Percentiles rank a stretch among this genome's conserved stretches.
phyloP scores from a whole-genome alignment of 176 grass and related monocot genomes.

The Secale cereale region DNA sequence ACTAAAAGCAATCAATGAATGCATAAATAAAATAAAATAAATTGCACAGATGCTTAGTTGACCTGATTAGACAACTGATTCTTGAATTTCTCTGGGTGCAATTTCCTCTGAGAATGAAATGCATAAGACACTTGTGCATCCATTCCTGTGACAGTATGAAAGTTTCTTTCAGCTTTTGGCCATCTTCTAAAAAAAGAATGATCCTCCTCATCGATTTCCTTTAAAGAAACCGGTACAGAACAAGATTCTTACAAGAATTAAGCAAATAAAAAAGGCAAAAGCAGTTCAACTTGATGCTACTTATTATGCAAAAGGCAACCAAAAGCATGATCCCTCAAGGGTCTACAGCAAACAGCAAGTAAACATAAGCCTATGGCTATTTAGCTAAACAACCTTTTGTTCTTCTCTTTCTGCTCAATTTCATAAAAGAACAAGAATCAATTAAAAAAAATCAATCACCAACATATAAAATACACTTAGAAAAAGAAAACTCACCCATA shows the following conservation, averaged over 20 bases:
- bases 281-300: neutral
- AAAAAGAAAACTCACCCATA: slow-evolving; percentile 77
- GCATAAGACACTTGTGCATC: slow-evolving; percentile 94
- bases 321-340: no score
- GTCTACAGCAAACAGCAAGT: neutral
- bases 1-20: neutral
- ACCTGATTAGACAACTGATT: slow-evolving; percentile 96
- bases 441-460: neutral
- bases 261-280: neutral
- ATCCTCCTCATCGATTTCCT: neutral
- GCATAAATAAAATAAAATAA: neutral
- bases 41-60: slow-evolving; percentile 8
- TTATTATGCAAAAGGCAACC: neutral
- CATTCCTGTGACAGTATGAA: slow-evolving; percentile 67
- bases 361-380: neutral
- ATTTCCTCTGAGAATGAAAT: slow-evolving; percentile 91
- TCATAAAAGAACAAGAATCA: neutral
- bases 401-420: neutral
- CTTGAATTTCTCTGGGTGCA: slow-evolving; percentile 92
- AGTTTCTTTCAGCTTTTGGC: slow-evolving; percentile 20
- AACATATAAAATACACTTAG: slow-evolving; percentile 20
- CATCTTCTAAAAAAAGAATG: neutral
- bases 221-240: neutral
- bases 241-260: neutral
- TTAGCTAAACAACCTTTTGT: slow-evolving; percentile 4